Conservation (phyloP, 345 rosid species). For the Litchi chinensis region DNA sequence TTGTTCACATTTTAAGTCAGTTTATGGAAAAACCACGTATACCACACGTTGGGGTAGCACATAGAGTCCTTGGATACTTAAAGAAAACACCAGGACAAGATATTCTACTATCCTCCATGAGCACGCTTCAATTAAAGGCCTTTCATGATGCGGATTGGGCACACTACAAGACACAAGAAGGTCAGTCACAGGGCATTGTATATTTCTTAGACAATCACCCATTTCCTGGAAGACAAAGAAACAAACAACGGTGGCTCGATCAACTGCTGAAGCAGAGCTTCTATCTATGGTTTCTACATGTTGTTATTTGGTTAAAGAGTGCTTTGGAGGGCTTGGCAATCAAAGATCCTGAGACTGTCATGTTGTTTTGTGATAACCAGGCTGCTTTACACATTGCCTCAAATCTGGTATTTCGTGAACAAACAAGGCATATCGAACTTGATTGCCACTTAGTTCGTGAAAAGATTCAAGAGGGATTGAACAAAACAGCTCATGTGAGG, state of each 20-base stretch:
- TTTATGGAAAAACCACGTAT: neutral
- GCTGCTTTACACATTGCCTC: neutral
- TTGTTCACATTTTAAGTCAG: neutral
- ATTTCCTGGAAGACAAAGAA: conserved; percentile 16
- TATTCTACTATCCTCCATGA: neutral
- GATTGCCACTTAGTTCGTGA: conserved; percentile 4
- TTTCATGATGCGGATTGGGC: conserved; percentile 17
- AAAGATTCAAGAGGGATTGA: conserved; percentile 10
- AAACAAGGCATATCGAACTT: neutral
- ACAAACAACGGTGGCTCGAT: conserved; percentile 3
- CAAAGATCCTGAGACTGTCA: neutral
- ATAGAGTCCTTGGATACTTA: neutral
- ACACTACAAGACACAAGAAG: neutral
- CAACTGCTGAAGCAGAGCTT: neutral
- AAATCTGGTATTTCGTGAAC: too few relatives aligned
- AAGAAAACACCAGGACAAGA: conserved; percentile 3
- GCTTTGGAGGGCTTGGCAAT: neutral
- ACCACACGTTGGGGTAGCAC: conserved; percentile 5
- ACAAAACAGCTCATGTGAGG: neutral
- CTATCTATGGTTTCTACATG: neutral
- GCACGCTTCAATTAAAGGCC: neutral
- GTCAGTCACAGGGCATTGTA: too few relatives aligned
- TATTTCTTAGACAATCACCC: neutral
- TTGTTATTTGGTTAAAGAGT: neutral
- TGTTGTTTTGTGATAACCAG: neutral